These are phyloP conservation scores for Murraya paniculata DNA, from an alignment of 345 rosid species.

Conservation along the genomic window DNA sequence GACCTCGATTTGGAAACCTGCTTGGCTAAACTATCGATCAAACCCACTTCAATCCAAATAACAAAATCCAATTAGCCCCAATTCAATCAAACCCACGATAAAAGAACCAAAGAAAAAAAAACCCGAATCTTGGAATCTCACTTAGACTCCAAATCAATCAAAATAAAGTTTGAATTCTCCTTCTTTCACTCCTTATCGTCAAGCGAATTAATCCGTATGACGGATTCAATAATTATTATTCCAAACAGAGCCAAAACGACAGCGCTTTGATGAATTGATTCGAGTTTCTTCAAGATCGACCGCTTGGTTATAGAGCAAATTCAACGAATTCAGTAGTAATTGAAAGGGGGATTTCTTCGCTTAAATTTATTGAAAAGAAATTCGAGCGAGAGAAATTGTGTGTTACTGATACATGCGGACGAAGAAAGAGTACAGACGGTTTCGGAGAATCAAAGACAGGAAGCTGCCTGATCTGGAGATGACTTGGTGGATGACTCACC, in stretches of 20 bases:
- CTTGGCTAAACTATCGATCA: neutral
- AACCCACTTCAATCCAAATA: neutral
- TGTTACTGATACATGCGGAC: neutral
- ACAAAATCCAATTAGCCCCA: neutral
- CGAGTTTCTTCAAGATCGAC: neutral
- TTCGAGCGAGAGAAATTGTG: neutral
- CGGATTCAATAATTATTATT: neutral
- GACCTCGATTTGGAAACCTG: neutral
- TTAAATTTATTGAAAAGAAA: neutral
- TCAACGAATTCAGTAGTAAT: neutral
- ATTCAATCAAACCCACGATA: neutral
- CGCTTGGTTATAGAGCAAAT: neutral
- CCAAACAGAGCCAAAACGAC: neutral
- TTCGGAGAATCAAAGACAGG: neutral
- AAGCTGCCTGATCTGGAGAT: neutral
- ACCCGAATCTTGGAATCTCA: neutral
- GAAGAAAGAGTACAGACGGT: neutral
- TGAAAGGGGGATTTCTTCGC: neutral
- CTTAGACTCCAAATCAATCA: neutral
- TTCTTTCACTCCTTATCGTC: neutral
- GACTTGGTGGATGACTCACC: neutral
- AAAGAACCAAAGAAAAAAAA: neutral
- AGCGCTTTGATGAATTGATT: neutral
- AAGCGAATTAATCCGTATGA: neutral
- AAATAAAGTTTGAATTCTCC: neutral